These are phyloP conservation scores for Yamadazyma buinensis DNA, from an alignment of 1,139 yeast species.

Conservation along the genomic window DNA sequence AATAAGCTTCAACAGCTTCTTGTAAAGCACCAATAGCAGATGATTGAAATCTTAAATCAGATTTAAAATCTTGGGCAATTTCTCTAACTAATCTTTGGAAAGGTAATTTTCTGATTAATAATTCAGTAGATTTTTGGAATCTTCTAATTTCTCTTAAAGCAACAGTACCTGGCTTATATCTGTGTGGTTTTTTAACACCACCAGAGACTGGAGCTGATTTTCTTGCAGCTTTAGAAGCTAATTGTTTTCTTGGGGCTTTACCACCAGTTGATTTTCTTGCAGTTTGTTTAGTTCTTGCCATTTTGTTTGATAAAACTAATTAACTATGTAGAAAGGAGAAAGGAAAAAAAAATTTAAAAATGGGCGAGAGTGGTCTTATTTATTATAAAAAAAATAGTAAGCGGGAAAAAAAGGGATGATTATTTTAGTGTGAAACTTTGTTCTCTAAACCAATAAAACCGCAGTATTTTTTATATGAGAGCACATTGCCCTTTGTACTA, in stretches of 20 bases:
- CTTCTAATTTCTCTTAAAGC: constrained; percentile 55
- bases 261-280: constrained; percentile 56
- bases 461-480: no score
- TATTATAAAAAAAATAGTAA: no score
- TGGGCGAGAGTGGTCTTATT: no score
- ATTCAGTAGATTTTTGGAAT: constrained; percentile 50
- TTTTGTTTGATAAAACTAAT: constrained; percentile 10
- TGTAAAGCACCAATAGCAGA: constrained; percentile 52
- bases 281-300: constrained; percentile 55
- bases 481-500: no score
- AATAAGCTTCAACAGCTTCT: constrained; percentile 52
- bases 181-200: constrained; percentile 53
- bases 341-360: background rate
- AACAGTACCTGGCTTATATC: constrained; percentile 56
- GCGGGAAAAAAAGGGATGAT: no score
- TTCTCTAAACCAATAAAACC: no score
- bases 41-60: constrained; percentile 50
- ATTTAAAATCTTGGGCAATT: constrained; percentile 48
- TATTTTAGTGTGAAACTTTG: no score
- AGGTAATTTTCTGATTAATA: constrained; percentile 50
- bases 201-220: constrained; percentile 51
- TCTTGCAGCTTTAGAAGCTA: constrained; percentile 53
- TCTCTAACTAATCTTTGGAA: constrained; percentile 50
- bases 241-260: constrained; percentile 53
- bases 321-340: background rate